These are phyloP conservation scores for Austroboletus novae-zelandiae DNA, from an alignment of 1,284 basidiomycete species.

Conservation along the genomic window DNA sequence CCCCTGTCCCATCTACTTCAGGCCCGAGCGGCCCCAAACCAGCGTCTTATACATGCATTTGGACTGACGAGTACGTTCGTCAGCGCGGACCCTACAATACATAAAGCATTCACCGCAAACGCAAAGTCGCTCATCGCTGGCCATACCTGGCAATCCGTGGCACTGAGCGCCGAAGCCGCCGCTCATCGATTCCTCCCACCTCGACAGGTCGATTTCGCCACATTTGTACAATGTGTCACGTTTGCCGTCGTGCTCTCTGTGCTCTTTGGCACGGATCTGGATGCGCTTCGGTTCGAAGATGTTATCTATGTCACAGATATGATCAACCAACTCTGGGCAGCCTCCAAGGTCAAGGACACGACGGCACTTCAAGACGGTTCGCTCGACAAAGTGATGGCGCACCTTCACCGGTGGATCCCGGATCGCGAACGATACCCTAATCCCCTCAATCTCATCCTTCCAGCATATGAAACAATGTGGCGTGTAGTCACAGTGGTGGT, in stretches of 20 bases:
- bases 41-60: conserved; percentile 42
- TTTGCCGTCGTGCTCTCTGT: conserved; percentile 41
- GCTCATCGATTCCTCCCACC: conserved; percentile 11
- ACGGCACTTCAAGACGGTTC: conserved; percentile 13
- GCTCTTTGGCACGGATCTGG: conserved; percentile 38
- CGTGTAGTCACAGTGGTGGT: conserved; percentile 52
- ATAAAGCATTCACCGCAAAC: conserved; percentile 24
- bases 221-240: conserved; percentile 43
- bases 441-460: conserved; percentile 54
- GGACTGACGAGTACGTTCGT: conserved; percentile 51
- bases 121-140: conserved; percentile 21
- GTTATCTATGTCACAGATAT: conserved; percentile 35
- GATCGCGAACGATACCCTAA: conserved; percentile 35
- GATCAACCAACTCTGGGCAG: conserved; percentile 46
- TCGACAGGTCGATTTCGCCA: conserved; percentile 31
- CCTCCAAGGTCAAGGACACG: conserved; percentile 18
- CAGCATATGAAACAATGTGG: conserved; percentile 62
- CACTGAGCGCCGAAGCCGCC: conserved; percentile 31
- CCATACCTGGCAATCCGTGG: conserved; percentile 15
- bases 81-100: conserved; percentile 30
- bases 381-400: conserved; percentile 14
- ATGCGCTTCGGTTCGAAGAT: conserved; percentile 32
- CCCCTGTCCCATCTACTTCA: conserved; percentile 27
- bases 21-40: conserved; percentile 43
- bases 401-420: conserved; percentile 39